These are phyloP conservation scores for Carallia brachiata DNA, from an alignment of 345 rosid genomes.

Conservation along the genomic window DNA sequence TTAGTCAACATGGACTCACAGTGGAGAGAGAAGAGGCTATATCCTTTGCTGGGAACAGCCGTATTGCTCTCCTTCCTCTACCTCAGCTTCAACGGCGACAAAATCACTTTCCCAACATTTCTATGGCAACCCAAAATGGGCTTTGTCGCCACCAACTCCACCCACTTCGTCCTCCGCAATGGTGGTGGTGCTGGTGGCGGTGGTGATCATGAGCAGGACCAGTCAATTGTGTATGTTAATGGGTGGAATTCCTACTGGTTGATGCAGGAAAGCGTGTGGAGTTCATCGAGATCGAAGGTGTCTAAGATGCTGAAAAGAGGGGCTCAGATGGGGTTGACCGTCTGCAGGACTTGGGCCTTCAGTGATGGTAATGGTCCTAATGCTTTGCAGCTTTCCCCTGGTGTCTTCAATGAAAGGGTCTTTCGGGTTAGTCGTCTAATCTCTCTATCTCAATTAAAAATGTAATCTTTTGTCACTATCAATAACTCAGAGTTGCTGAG, in stretches of 20 bases:
- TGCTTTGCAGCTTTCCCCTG: slow-evolving; percentile 44
- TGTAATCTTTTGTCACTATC: too few species aligned
- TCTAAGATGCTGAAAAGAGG: slow-evolving; percentile 33
- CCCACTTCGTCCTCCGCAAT: slow-evolving; percentile 30
- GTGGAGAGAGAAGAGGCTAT: slow-evolving; percentile 33
- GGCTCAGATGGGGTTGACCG: slow-evolving; percentile 42
- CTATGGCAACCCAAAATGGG: slow-evolving; percentile 40
- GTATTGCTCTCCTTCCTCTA: slow-evolving; percentile 29
- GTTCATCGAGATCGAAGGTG: slow-evolving; percentile 25
- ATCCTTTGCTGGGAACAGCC: slow-evolving; percentile 30
- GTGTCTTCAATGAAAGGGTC: slow-evolving; percentile 43
- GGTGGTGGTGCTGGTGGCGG: slow-evolving; percentile 4
- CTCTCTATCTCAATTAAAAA: not conserved
- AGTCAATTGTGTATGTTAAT: slow-evolving; percentile 24
- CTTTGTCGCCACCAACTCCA: slow-evolving; percentile 36
- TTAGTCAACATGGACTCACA: slow-evolving; percentile 13
- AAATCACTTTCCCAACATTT: slow-evolving; percentile 20
- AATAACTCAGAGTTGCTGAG: too few species aligned
- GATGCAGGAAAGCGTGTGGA: slow-evolving; percentile 37
- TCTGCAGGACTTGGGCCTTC: slow-evolving; percentile 58
- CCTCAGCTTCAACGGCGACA: slow-evolving; percentile 21
- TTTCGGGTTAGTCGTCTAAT: slow-evolving; percentile 27
- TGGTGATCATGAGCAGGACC: not conserved
- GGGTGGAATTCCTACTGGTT: slow-evolving; percentile 47
- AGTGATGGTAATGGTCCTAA: slow-evolving; percentile 37